A percentile compares a stretch with the other conserved stretches of the same genome.
These are phyloP conservation scores for Tolypocladium cylindrosporum DNA, from an alignment of 2,329 filamentous ascomycete genomes.

Conservation along the genomic window DNA sequence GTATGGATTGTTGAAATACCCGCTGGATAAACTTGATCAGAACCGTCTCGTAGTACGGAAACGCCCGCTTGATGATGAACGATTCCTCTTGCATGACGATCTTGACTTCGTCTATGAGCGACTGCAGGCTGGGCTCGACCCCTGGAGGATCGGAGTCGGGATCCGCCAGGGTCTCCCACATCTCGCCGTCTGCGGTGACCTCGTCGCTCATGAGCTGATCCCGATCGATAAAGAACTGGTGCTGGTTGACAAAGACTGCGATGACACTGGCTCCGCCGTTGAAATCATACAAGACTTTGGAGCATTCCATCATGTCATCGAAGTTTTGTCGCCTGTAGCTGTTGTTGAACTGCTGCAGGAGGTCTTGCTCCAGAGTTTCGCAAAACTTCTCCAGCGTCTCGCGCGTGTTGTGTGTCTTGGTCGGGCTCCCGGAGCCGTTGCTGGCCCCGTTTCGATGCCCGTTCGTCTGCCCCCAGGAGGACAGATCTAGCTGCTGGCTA, in stretches of 20 bases:
- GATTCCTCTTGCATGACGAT: slow-evolving; percentile 96
- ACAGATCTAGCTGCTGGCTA: slow-evolving; percentile 77
- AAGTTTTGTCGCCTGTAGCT: slow-evolving; percentile 94
- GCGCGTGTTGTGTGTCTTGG: slow-evolving; percentile 55
- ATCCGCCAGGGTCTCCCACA: slow-evolving; percentile 88
- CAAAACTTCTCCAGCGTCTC: slow-evolving; percentile 95
- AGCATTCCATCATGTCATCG: slow-evolving; percentile 96
- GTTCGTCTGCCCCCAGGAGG: slow-evolving; percentile 58
- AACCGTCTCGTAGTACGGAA: slow-evolving; percentile 93
- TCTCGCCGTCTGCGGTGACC: slow-evolving; percentile 61
- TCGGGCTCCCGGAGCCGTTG: slow-evolving; percentile 31
- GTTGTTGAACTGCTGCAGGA: slow-evolving; percentile 93
- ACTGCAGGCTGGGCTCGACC: slow-evolving; percentile 86
- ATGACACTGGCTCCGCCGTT: slow-evolving; percentile 93
- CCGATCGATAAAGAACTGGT: slow-evolving; percentile 97
- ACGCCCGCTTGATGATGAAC: slow-evolving; percentile 90
- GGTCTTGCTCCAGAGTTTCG: slow-evolving; percentile 88
- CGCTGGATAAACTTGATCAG: slow-evolving; percentile 87
- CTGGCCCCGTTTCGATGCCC: slow-evolving; percentile 39
- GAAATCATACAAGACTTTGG: slow-evolving; percentile 89
- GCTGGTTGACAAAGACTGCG: slow-evolving; percentile 93
- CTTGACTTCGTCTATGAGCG: slow-evolving; percentile 85
- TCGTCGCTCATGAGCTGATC: slow-evolving; percentile 88
- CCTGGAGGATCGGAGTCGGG: slow-evolving; percentile 87
- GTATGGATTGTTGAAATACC: slow-evolving; percentile 95